Evolutionary conservation across 352 stramenopile species (phyloP), one percentile per base, ranked within the genome.

Genomic region (Pythium apleroticum): DNA sequence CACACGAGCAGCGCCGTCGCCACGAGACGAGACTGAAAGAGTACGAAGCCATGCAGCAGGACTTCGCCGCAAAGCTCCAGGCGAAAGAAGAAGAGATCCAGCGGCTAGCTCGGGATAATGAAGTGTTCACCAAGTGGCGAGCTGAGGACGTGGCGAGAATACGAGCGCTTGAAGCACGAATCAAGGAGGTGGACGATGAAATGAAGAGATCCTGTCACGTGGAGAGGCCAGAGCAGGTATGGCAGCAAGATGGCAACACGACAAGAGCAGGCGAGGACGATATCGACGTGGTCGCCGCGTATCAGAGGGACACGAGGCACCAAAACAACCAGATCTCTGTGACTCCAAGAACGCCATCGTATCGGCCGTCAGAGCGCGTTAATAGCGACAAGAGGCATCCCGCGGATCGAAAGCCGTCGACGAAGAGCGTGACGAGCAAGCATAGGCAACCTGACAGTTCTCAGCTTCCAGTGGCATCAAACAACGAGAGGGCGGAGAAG

Each of bases 1-100:
- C 81, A 28, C 74, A 57, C 7, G 79, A 89, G 20, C 77, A 88
- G 46, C 66, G 72, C 11, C 72, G 69, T 15, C 76, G 78, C 4
- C 75, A 77, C 24, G 78, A 85, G 62, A 76, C 64, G 1, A 77
- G 80, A 4, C 46, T 84, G 8, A 89, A 90, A 53, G 83, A 94
- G 48, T 72, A 78, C 2, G 81, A 89, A 19, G 57, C 65, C 4
- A 64, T 81, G 39, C 71, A 81, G 24, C 72, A 67, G 39, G 73
- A 81, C 0, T 89, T 88, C 54, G 62, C 73, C 9, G 72, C 83
- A 19, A 82, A 74, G 53, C 68, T 94, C 0, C 72, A 86, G 39
- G 68, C 54, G 1, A 91, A 92, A 70, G 83, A 94, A 11, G 78
- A 84, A 20, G 80, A 88, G 39, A 79, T 90, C 31, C 63, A 68